Conservation (phyloP, 2,329 filamentous ascomycete species). For the Ceratocystiopsis brevicomis region DNA sequence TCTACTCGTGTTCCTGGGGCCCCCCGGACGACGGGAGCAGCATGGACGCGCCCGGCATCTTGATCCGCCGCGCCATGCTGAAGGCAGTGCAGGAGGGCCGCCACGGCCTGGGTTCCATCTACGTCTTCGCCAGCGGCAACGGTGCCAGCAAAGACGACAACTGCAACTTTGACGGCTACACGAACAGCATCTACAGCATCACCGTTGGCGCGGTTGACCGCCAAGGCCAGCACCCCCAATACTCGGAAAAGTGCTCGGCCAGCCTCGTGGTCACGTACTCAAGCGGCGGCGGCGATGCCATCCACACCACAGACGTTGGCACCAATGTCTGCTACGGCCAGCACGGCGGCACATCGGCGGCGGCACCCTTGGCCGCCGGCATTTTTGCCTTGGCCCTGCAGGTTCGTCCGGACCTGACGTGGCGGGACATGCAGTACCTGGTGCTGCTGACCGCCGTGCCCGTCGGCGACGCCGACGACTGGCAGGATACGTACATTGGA, state of each 20-base stretch:
- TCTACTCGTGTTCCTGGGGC: constrained; percentile 98
- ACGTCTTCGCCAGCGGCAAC: constrained; percentile 93
- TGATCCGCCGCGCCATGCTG: constrained; percentile 80
- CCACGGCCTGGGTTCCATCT: constrained; percentile 68
- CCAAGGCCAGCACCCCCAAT: constrained; percentile 76
- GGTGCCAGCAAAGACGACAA: constrained; percentile 77
- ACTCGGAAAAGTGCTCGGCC: constrained; percentile 90
- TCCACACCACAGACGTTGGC: constrained; percentile 86
- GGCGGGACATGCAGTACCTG: constrained; percentile 90
- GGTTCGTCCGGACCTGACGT: constrained; percentile 68
- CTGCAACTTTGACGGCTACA: constrained; percentile 98
- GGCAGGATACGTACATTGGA: constrained; percentile 64
- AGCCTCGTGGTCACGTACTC: constrained; percentile 94
- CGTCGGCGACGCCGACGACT: constrained; percentile 55
- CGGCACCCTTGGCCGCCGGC: constrained; percentile 79
- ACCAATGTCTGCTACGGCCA: constrained; percentile 54
- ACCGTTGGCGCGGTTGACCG: constrained; percentile 87
- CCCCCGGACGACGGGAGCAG: constrained; percentile 81
- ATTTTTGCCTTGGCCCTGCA: constrained; percentile 79
- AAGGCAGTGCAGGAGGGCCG: constrained; percentile 83
- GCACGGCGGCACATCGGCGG: constrained; percentile 93
- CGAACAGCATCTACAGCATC: constrained; percentile 97
- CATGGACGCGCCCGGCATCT: constrained; percentile 81
- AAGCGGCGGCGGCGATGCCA: constrained; percentile 71
- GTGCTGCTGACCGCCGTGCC: constrained; percentile 69